phyloP scores from a whole-genome alignment of 768 basidiomycete genomes.

The Sporobolomyces phaffii region DNA sequence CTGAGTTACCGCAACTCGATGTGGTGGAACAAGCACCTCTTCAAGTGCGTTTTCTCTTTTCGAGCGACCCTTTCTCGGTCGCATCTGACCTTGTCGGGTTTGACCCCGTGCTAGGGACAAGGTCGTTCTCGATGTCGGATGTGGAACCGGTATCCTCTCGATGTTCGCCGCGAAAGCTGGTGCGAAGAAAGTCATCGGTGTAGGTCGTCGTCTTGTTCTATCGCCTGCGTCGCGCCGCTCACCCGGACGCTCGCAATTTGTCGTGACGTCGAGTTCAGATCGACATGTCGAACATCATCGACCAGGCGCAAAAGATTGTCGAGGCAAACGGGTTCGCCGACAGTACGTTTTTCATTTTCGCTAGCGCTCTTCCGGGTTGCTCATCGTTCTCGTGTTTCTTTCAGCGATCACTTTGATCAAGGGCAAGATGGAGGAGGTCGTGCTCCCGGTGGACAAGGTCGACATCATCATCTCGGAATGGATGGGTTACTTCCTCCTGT shows the following conservation, averaged over 20 bases:
- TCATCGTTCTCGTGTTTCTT: not conserved
- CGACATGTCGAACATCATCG: slow-evolving; percentile 99
- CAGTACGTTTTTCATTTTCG: slow-evolving; percentile 55
- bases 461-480: slow-evolving; percentile 99
- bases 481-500: slow-evolving; percentile 98
- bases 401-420: slow-evolving; percentile 90
- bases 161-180: slow-evolving; percentile 45
- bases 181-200: slow-evolving; percentile 44
- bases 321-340: slow-evolving; percentile 94
- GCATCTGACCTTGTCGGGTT: not conserved
- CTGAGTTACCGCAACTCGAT: slow-evolving; percentile 92
- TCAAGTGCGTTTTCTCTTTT: slow-evolving; percentile 59
- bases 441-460: slow-evolving; percentile 80
- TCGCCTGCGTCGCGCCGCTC: too few species aligned
- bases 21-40: slow-evolving; percentile 86
- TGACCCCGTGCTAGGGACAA: slow-evolving; percentile 50
- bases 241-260: too few species aligned
- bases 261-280: too few species aligned
- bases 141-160: slow-evolving; percentile 85
- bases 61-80: too few species aligned
- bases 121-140: slow-evolving; percentile 94
- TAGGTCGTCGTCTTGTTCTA: too few species aligned
- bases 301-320: slow-evolving; percentile 95
- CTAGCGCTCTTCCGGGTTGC: not conserved
- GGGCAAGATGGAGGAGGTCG: slow-evolving; percentile 91